phyloP scores from a whole-genome alignment of 345 rosid species.

The Citrus maxima region DNA sequence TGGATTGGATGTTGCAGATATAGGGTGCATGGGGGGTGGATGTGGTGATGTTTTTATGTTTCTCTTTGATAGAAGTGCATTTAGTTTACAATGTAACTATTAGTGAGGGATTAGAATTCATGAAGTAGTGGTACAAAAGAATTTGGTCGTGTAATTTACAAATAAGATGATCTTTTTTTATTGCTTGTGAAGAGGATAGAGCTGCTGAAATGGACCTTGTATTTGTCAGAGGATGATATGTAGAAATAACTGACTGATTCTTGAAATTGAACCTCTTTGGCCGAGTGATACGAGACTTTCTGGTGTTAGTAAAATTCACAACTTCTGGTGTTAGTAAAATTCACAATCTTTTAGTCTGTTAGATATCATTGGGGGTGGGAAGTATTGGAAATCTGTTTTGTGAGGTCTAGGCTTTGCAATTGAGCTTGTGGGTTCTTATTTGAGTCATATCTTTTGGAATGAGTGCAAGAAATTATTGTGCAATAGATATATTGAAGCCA shows the following conservation, averaged over 20 bases:
- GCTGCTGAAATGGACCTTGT: not conserved
- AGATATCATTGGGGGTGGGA: too few relatives aligned
- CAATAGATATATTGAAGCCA: not conserved
- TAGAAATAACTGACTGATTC: not conserved
- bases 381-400: not conserved
- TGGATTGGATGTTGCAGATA: not conserved
- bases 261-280: not conserved
- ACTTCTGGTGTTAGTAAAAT: not conserved
- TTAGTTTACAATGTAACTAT: not conserved
- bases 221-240: not conserved
- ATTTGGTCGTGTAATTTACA: not conserved
- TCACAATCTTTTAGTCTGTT: not conserved
- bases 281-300: not conserved
- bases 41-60: not conserved
- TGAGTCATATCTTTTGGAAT: not conserved
- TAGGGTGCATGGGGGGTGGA: not conserved
- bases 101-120: not conserved
- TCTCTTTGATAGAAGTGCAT: not conserved
- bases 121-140: not conserved
- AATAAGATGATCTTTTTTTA: not conserved
- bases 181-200: not conserved
- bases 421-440: not conserved
- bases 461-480: not conserved
- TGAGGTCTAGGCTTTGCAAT: not conserved
- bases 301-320: not conserved